Percentiles rank a stretch among this genome's conserved stretches.
phyloP scores from a whole-genome alignment of 495 filamentous ascomycete genomes.

The Podospora australis region DNA sequence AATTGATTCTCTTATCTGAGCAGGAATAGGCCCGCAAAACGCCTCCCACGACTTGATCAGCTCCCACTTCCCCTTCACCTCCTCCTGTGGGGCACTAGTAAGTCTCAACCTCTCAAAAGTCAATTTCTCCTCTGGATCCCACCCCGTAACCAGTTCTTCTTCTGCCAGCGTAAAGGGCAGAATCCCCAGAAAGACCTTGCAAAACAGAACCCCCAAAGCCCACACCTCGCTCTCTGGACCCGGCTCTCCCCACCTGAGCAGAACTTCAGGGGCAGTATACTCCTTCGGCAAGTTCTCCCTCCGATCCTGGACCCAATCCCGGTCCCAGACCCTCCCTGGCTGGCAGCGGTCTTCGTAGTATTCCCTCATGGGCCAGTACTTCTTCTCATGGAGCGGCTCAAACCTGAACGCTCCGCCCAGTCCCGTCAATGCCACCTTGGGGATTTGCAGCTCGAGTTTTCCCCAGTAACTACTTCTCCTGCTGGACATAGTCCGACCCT shows the following conservation, averaged over 20 bases:
- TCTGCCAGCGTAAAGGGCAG: neutral
- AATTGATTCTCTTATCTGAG: neutral
- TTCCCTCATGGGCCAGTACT: neutral
- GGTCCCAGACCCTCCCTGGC: neutral
- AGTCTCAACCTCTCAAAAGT: neutral
- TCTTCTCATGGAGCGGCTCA: neutral
- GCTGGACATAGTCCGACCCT: neutral
- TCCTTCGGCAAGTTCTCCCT: neutral
- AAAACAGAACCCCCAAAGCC: neutral
- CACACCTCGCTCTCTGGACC: neutral
- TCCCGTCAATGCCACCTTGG: neutral
- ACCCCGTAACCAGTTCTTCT: neutral
- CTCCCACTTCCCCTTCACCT: neutral
- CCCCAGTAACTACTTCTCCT: neutral
- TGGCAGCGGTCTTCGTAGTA: neutral
- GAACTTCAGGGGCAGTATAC: neutral
- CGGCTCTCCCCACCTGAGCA: neutral
- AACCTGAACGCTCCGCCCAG: neutral
- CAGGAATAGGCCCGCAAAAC: neutral
- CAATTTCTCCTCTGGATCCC: neutral
- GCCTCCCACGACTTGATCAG: neutral
- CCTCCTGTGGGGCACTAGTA: neutral
- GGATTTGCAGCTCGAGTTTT: neutral
- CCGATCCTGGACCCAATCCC: neutral
- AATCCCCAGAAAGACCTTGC: neutral